Conservation (phyloP, 169 alveolate species). For the Eimeria brunetti region DNA sequence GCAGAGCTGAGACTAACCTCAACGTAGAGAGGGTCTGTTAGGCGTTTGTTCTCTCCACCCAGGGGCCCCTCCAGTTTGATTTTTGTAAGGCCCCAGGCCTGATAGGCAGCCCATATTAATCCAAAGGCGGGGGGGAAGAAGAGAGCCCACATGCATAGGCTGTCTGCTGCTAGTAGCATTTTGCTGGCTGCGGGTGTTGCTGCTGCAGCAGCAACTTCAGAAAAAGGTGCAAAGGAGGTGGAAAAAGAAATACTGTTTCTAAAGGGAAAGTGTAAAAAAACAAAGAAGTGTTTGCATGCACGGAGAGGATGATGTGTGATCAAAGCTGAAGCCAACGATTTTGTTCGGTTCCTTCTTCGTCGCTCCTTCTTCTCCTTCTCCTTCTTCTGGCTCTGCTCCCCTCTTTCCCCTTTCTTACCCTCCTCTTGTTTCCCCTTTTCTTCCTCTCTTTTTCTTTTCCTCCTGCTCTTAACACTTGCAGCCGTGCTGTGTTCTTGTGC, state of each 20-base stretch:
- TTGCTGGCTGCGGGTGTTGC: no score
- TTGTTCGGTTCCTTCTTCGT: no score
- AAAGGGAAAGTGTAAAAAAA: no score
- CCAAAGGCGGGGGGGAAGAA: constrained; percentile 49
- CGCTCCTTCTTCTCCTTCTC: not conserved
- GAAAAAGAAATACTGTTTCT: no score
- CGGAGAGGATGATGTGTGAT: no score
- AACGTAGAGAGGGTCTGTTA: constrained; percentile 58
- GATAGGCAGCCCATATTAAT: constrained; percentile 30
- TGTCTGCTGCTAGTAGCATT: constrained; percentile 11
- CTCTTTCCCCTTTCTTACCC: not conserved
- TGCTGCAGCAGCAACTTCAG: no score
- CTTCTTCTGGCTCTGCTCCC: not conserved
- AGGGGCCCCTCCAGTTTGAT: constrained; percentile 54
- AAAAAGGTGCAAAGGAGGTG: no score
- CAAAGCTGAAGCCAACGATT: no score
- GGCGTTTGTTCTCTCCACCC: constrained; percentile 39
- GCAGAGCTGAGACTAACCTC: constrained; percentile 15
- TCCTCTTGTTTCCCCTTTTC: not conserved
- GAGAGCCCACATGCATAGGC: not conserved
- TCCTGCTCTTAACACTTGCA: not conserved
- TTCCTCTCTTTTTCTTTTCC: not conserved
- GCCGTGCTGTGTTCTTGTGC: no score
- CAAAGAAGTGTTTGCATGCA: no score
- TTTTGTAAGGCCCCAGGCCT: constrained; percentile 50